Base-by-base conservation (phyloP, 1,139 yeast species). In the Geotrichum histeridarum region DNA sequence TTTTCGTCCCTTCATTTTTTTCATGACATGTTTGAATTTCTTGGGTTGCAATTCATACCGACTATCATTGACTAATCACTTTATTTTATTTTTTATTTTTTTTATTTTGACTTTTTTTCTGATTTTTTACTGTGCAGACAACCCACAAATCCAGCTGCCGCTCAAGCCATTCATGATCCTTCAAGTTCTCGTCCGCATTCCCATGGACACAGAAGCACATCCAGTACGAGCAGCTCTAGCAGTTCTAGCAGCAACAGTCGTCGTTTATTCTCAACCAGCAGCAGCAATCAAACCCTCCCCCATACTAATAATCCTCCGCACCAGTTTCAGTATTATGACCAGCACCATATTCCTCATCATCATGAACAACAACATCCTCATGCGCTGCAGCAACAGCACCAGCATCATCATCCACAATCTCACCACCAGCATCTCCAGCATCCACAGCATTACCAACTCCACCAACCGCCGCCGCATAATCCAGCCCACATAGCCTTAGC, bases 171-270 rank as follows among this genome's bases (percentile, higher is more conserved):
- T 14, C 42, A 8, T 8, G 27, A 7, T 39, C 43, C 43, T 7
- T 17, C 22, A 15, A 18, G 43, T 39, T 27, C 43, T 39, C 43
- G 27, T 17, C 31, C 8, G 17, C 43, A 22, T 22, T 22, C 27
- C 27, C 27, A 22, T 22, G 27, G 27, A 22, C 27, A 22, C 27
- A 22, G 27, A 22, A 22, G 27, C 27, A 22, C 27, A 22, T 22
- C 27, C 27, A 22, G 27, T 22, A 22, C 27, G 27, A 36, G 35
- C 57, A 41, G 47, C 46, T 38, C 27, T 56, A 44, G 22, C 17
- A 12, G 35, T n/a, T 27, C 27, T 5, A 22, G 27, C 27, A 22
- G 27, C 27, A 22, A 22, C 27, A 22, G 27, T 22, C 27, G 5
- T 22, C 27, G 27, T 22, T 22, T 22, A 22, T 22, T 22, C 27